These are phyloP conservation scores for Sporothrix brunneoviolacea DNA, from an alignment of 2,329 filamentous ascomycete species.

Conservation along the genomic window DNA sequence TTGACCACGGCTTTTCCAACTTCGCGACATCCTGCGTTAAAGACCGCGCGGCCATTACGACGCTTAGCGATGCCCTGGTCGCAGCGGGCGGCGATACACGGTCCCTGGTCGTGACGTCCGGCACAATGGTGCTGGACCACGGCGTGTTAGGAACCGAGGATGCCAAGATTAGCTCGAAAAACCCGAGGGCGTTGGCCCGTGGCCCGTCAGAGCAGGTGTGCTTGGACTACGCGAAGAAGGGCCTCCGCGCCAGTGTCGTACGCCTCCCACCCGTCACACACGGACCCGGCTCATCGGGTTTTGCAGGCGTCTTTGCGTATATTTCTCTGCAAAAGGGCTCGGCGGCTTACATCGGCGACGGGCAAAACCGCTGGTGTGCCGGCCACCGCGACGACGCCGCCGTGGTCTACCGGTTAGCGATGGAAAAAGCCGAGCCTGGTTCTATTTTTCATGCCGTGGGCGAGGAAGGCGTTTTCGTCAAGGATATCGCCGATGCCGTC, in stretches of 20 bases:
- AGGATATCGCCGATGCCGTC: conserved; percentile 30
- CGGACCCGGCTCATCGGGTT: conserved; percentile 27
- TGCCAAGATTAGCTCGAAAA: conserved; percentile 11
- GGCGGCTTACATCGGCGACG: conserved; percentile 30
- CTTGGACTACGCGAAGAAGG: conserved; percentile 21
- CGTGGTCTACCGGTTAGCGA: conserved; percentile 26
- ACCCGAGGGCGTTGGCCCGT: conserved; percentile 14
- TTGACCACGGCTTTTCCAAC: conserved; percentile 34
- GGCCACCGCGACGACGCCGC: conserved; percentile 34
- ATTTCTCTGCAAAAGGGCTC: conserved; percentile 25
- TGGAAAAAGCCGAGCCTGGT: conserved; percentile 31
- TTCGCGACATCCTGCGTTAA: conserved; percentile 22
- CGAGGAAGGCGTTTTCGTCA: conserved; percentile 29
- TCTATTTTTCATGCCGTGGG: conserved; percentile 31
- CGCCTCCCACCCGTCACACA: conserved; percentile 34
- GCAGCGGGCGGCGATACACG: background rate
- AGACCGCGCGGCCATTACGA: conserved; percentile 30
- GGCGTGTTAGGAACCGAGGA: conserved; percentile 26
- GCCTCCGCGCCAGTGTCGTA: conserved; percentile 29
- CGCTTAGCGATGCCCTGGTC: conserved; percentile 28
- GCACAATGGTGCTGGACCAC: conserved; percentile 24
- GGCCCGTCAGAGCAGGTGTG: conserved; percentile 22
- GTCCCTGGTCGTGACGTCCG: conserved; percentile 33
- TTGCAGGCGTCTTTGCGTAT: conserved; percentile 24
- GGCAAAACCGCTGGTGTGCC: conserved; percentile 30